A percentile compares a stretch with the other conserved stretches of the same genome.
Evolutionary conservation across 768 basidiomycete genomes (phyloP).

Genomic region (Hemileccinum impolitum): DNA sequence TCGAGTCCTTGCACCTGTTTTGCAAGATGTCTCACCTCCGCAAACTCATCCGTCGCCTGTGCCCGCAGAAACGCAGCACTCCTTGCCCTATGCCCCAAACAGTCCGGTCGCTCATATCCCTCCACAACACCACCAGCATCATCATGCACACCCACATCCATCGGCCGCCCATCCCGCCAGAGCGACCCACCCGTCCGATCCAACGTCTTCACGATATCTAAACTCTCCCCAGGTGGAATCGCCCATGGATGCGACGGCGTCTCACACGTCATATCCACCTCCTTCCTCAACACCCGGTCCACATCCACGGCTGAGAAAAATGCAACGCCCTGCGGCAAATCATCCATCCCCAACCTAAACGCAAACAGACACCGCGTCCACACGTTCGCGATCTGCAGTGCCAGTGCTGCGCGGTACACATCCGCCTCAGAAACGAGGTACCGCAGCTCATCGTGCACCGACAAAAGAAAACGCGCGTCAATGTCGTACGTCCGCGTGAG

Average conservation of each 20-base stretch:
- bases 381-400: slow-evolving; percentile 90
- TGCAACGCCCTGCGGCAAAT: slow-evolving; percentile 91
- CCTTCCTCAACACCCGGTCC: slow-evolving; percentile 87
- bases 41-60: slow-evolving; percentile 69
- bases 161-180: slow-evolving; percentile 53
- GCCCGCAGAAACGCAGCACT: slow-evolving; percentile 69
- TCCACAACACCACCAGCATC: slow-evolving; percentile 18
- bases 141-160: slow-evolving; percentile 33
- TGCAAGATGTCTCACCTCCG: slow-evolving; percentile 67
- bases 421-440: slow-evolving; percentile 90
- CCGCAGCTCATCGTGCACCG: slow-evolving; percentile 95
- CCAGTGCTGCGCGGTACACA: slow-evolving; percentile 85
- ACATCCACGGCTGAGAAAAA: slow-evolving; percentile 98
- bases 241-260: slow-evolving; percentile 86
- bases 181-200: slow-evolving; percentile 71
- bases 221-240: slow-evolving; percentile 84
- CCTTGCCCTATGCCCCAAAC: slow-evolving; percentile 60
- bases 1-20: slow-evolving; percentile 38
- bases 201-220: slow-evolving; percentile 67
- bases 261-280: slow-evolving; percentile 92
- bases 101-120: slow-evolving; percentile 57
- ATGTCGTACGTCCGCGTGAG: slow-evolving; percentile 80
- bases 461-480: slow-evolving; percentile 88
- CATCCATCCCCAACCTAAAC: slow-evolving; percentile 91
- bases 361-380: slow-evolving; percentile 95